These are phyloP conservation scores for Ascoidea asiatica DNA, from an alignment of 805 yeast genomes.

Conservation along the genomic window DNA sequence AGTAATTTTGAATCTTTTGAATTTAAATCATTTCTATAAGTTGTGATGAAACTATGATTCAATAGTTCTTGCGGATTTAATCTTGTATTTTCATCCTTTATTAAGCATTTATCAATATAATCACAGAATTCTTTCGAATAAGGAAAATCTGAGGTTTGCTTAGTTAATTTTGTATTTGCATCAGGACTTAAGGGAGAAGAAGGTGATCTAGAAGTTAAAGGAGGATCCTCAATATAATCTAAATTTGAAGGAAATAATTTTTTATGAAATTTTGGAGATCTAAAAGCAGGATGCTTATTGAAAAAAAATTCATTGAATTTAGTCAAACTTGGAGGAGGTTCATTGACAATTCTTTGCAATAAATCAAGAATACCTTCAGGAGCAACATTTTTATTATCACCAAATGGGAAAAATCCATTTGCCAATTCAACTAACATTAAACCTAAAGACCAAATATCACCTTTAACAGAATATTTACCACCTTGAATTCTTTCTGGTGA, in stretches of 20 bases:
- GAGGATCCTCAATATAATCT: background rate
- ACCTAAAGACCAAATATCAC: constrained; percentile 96
- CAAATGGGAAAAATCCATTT: constrained; percentile 71
- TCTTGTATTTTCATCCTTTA: constrained; percentile 54
- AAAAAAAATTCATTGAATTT: constrained; percentile 18
- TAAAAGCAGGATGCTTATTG: constrained; percentile 18
- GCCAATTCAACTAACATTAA: constrained; percentile 82
- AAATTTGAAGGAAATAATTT: constrained; percentile 7
- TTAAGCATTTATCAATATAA: constrained; percentile 63
- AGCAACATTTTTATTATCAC: constrained; percentile 31
- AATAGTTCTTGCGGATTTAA: constrained; percentile 64
- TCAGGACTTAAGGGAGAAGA: background rate
- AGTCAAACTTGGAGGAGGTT: constrained; percentile 69
- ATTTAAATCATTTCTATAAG: constrained; percentile 17
- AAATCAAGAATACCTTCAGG: constrained; percentile 87
- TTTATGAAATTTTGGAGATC: background rate
- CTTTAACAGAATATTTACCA: constrained; percentile 81
- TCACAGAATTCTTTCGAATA: constrained; percentile 40
- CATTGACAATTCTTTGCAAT: constrained; percentile 86
- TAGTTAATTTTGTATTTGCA: background rate
- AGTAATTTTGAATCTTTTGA: constrained; percentile 16
- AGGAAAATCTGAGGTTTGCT: constrained; percentile 7
- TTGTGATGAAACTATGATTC: constrained; percentile 18
- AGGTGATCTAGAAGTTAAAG: background rate
- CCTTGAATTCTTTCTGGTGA: constrained; percentile 98